Base-by-base conservation (phyloP, 2,329 filamentous ascomycete species). In the Celoporthe dispersa region DNA sequence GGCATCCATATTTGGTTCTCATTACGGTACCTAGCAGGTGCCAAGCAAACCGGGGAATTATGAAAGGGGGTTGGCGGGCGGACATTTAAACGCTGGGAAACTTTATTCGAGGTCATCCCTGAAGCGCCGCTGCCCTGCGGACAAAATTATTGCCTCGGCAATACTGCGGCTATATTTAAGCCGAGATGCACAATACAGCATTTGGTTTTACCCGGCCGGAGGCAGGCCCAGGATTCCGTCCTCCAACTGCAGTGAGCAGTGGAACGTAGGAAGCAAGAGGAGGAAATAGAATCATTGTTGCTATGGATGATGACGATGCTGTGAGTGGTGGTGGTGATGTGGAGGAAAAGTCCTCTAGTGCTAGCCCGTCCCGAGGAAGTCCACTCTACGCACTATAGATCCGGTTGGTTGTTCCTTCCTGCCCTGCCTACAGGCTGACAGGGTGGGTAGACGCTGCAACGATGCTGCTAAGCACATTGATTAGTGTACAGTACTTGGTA, bases 111-210 rank as follows among this genome's bases (percentile, higher is more conserved):
- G 57, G 28, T 14, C 14, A 57, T 33, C 57, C 57, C 57, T 60
- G 31, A 11, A 60, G 16, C 25, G 22, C 16, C 3, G 44, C 22
- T 48, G 22, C 44, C n/a, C 19, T 48, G 44, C 22, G 28, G 53
- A 33, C 53, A 31, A 57, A 57, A 25, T 57, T 57, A 57, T 57
- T 57, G 28, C 53, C 53, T 57, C 53, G 53, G 53, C 53, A 57
- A 57, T 57, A 57, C 25, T 14, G 25, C 12, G 53, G 53, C 53
- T 19, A 31, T 1, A 31, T 57, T 33, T 55, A 12, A 28, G 51
- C 51, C 51, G n/a, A 16, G 14, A 55, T 14, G 25, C n/a, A 53
- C 12, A 28, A 1, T 44, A 14, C 41, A 44, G 16, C 41, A 44
- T 19, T 5, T 55, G 28, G 25, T 9, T 57, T 57, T 14, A 57